Base-by-base conservation (phyloP, 106 monocot genomes). In the Allium cepa region DNA sequence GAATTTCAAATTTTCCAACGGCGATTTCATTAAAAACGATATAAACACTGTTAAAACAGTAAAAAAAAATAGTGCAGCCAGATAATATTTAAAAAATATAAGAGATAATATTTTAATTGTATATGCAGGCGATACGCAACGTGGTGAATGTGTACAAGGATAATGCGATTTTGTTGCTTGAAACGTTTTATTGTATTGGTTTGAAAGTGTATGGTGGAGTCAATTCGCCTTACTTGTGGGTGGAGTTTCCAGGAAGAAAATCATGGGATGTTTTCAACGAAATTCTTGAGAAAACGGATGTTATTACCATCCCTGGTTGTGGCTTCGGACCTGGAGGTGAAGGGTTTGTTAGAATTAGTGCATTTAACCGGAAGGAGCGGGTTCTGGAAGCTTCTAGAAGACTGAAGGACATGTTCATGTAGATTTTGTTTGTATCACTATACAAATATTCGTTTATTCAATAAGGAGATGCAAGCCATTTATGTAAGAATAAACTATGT, bases 241-340 rank as follows among this genome's bases (percentile, higher is more conserved):
- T 87, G 51, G 73, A 76, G 59, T 94, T 90, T 55, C 94, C 94
- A 0, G 87, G 90, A 16, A 36, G 71, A 12, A 71, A 61, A 63
- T 94, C 94, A 2, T 94, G 94, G 94, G 87, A 87, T 16, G 76
- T 90, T 36, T 94, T 94, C 58, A 60, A 49, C 1, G 90, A 94
- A 50, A 90, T 94, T 28, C 90, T 94, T 28, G 90, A 94, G 72
- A 82, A 77, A 67, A 67, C 90, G 9, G 72, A 90, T 68, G 49
- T 94, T 1, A 82, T 94, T 28, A 87, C 90, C 0, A 65, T 87
- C n/a, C 90, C 94, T 2, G 94, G 94, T 0, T 53, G 77, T 55
- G 94, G 90, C 13, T 94, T 94, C 26, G 94, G 94, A 4, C 94
- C 90, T 2, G 78, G 87, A 3, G 94, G 94, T 0, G 94, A 90